phyloP scores from a whole-genome alignment of 768 basidiomycete species.

The Phlebiopsis gigantea region DNA sequence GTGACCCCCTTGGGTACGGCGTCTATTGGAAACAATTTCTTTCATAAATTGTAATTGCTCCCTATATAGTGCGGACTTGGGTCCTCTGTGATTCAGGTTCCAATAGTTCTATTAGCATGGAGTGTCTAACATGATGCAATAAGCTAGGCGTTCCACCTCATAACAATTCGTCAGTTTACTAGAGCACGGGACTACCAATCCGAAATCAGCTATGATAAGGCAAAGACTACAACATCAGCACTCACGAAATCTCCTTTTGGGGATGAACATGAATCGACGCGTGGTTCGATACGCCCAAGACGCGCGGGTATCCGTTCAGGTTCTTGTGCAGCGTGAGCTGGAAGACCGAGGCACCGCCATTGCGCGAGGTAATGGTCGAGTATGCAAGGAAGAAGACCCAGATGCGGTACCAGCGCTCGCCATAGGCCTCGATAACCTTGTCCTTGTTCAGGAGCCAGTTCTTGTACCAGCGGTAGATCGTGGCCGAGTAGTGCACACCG shows the following conservation, averaged over 20 bases:
- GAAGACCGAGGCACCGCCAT: conserved; percentile 91
- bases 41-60: no score
- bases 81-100: no score
- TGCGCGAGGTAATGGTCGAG: conserved; percentile 77
- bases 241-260: conserved; percentile 44
- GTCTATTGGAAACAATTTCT: no score
- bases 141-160: no score
- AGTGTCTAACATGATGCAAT: no score
- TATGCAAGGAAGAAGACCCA: conserved; percentile 98
- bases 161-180: no score
- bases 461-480: conserved; percentile 88
- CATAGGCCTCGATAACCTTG: conserved; percentile 83
- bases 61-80: no score
- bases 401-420: conserved; percentile 89
- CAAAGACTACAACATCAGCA: background rate
- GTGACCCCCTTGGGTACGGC: no score
- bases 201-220: no score
- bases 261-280: conserved; percentile 68
- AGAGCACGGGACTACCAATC: no score
- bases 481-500: conserved; percentile 95
- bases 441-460: conserved; percentile 97
- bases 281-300: conserved; percentile 80
- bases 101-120: no score
- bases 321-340: conserved; percentile 99
- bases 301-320: conserved; percentile 90